Percentiles rank a stretch among this genome's conserved stretches.
Conservation (phyloP, 116 monocot species). For the Papilionanthe hybrid region DNA sequence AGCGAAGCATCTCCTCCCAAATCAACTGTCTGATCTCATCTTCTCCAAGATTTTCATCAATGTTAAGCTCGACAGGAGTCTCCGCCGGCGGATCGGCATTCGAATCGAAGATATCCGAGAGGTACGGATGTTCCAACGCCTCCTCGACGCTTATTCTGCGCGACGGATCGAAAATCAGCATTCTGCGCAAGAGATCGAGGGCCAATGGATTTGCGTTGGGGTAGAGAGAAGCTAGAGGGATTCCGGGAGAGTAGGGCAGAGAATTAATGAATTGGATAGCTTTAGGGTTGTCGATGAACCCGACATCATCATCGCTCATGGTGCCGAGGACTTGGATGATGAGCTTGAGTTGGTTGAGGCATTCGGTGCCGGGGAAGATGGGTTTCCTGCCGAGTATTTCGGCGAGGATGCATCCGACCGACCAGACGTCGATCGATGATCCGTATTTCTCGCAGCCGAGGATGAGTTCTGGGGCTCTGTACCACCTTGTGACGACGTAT, state of each 20-base stretch:
- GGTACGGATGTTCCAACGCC: slow-evolving; percentile 55
- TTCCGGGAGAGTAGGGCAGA: slow-evolving; percentile 39
- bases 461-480: slow-evolving; percentile 65
- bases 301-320: slow-evolving; percentile 65
- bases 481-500: slow-evolving; percentile 80
- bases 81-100: slow-evolving; percentile 39
- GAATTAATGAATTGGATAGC: slow-evolving; percentile 53
- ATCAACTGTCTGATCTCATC: slow-evolving; percentile 60
- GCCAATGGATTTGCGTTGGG: slow-evolving; percentile 58
- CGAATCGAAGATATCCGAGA: slow-evolving; percentile 59
- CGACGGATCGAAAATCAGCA: slow-evolving; percentile 66
- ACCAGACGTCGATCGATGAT: slow-evolving; percentile 78
- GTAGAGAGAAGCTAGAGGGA: slow-evolving; percentile 32
- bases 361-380: slow-evolving; percentile 67
- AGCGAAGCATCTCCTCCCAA: slow-evolving; percentile 62
- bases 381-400: slow-evolving; percentile 67
- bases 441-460: slow-evolving; percentile 70
- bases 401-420: slow-evolving; percentile 78
- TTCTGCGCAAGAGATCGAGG: slow-evolving; percentile 52
- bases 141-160: slow-evolving; percentile 54
- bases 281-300: slow-evolving; percentile 69
- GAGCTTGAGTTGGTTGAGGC: slow-evolving; percentile 57
- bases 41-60: slow-evolving; percentile 52
- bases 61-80: slow-evolving; percentile 58
- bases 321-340: slow-evolving; percentile 77